Evolutionary conservation across 352 stramenopile genomes (phyloP), one percentile per base, ranked within the genome.

Genomic region (Pythium rishiriense): DNA sequence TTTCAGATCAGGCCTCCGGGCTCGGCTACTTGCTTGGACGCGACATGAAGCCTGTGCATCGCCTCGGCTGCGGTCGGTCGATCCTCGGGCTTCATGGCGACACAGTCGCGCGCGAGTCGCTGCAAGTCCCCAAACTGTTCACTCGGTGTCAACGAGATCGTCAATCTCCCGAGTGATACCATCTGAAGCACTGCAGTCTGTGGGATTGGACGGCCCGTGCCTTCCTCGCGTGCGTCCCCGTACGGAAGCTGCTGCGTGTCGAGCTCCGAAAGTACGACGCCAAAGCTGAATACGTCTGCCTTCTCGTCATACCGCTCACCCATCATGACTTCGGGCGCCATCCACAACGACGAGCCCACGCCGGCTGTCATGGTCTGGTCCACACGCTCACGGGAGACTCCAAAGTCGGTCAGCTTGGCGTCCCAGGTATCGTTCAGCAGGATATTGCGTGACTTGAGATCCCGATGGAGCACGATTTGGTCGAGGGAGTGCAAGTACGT

Each of bases 111-210:
- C 4, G 67, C 75, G 12, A 78, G 57, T 54, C 79, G 49, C 24
- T 78, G 65, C 11, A 79, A 50, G 17, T 69, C 59, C 53, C 70
- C 60, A 1, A 73, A 68, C 35, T 46, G 51, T 0, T 50, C 45
- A 1, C 47, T 42, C 11, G 43, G 24, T 9, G 76, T 79, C 37
- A 85, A 83, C 53, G 76, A 58, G 4, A 82, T 62, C 11, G 58
- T 64, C 59, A 88, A 26, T 61, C 75, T 78, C 15, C 76, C 79
- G 25, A 79, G 75, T 0, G 75, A 66, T 10, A 84, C 72, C 14
- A 84, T 49, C 62, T 85, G 76, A 7, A 88, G 54, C 25, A 88
- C 75, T 6, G 73, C 76, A 12, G 74, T 80, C 19, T 66, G 47
- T 8, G 58, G 48, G 6, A 66, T 31, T 10, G 25, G 37, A 33